A percentile compares a stretch with the other conserved stretches of the same genome.
Conservation (phyloP, 2,329 filamentous ascomycete genomes). For the Pestalotiopsis sp. region DNA sequence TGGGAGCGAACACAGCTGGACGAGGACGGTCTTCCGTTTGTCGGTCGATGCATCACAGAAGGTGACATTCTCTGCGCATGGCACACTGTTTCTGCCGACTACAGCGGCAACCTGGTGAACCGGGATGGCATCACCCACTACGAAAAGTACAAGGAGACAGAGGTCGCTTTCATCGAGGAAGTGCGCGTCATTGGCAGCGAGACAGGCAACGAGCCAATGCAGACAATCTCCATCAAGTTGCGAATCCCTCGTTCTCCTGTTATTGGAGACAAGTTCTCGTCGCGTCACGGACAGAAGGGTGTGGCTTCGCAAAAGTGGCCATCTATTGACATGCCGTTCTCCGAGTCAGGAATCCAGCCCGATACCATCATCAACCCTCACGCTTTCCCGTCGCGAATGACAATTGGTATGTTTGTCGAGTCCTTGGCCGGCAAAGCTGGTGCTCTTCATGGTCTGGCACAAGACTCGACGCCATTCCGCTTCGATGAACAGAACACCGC, state of each 20-base stretch:
- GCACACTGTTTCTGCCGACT: constrained; percentile 84
- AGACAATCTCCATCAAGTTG: constrained; percentile 90
- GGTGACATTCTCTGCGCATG: constrained; percentile 88
- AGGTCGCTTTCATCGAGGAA: constrained; percentile 88
- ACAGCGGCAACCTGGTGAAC: constrained; percentile 78
- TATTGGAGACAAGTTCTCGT: constrained; percentile 99
- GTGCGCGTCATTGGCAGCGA: constrained; percentile 89
- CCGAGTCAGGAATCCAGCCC: constrained; percentile 93
- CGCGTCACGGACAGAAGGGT: constrained; percentile 97
- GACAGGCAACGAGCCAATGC: constrained; percentile 78
- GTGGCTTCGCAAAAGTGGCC: constrained; percentile 97
- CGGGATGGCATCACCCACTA: constrained; percentile 84
- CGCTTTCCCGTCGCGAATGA: constrained; percentile 99
- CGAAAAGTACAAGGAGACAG: constrained; percentile 92
- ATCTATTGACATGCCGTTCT: constrained; percentile 91
- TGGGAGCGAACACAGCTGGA: constrained; percentile 75
- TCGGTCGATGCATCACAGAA: constrained; percentile 77
- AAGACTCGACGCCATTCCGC: constrained; percentile 93
- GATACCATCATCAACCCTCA: constrained; percentile 99
- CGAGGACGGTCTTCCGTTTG: constrained; percentile 81
- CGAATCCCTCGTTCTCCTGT: constrained; percentile 87
- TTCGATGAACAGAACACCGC: constrained; percentile 93
- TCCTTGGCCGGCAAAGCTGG: constrained; percentile 94
- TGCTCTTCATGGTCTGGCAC: constrained; percentile 90
- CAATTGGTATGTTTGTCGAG: constrained; percentile 99